Evolutionary conservation across 2,329 filamentous ascomycete genomes (phyloP), one percentile per base, ranked within the genome.

Genomic region (Alternaria burnsii): DNA sequence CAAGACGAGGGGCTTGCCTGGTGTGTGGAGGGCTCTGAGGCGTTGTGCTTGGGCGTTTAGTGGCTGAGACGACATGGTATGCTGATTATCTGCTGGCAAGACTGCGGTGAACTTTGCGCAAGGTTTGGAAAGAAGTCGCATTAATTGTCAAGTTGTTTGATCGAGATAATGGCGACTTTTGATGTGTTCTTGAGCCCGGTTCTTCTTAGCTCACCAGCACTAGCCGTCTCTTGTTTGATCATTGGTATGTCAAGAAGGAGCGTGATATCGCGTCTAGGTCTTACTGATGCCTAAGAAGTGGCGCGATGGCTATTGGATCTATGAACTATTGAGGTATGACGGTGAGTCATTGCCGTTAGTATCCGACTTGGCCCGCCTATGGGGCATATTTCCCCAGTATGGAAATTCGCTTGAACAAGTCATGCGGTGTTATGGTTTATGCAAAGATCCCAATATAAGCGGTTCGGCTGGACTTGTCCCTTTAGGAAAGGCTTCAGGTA

Each of bases 1-100:
- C 6, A 88, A 76, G 42, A 88, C 61, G 36, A 88, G 60, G 12
- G 87, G 86, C 0, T 78, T 68, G 3, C 82, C 81, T 0, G 86
- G 84, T 22, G 74, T 62, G 71, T 88, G 86, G 20, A 88, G 82
- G 69, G 74, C 51, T 54, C 67, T 67, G 44, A 76, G 32, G 18
- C 18, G 47, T 18, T 50, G 28, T 18, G 47, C 47, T 11, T 18
- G 47, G 14, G 32, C 0, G 11, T 50, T 50, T 32, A 30, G 16
- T 6, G 43, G 43, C 10, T 26, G 28, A 11, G 24, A 18, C 14
- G 43, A 18, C 16, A 38, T 38, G n/a, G 36, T 18, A 18, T n/a
- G 36, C 16, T 38, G 16, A 36, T 14, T 36, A 14, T 14, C 6
- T 36, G 32, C 32, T 36, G 14, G 32, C 2, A 36, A 3, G 32